Evolutionary conservation across 2,329 filamentous ascomycete genomes (phyloP).

Genomic region (Fusarium redolens): DNA sequence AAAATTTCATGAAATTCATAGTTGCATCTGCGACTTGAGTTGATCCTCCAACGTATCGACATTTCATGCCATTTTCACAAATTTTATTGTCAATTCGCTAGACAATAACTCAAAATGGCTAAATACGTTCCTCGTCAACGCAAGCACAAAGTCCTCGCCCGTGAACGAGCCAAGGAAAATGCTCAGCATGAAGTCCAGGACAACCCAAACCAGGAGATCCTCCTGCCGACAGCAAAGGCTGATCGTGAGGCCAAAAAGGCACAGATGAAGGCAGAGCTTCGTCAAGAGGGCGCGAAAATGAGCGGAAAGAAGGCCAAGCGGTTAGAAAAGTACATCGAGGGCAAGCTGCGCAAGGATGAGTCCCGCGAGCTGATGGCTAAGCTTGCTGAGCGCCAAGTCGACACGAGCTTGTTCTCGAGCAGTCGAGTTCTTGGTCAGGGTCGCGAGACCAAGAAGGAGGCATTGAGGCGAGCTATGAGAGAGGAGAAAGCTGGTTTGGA

Average conservation of each 20-base stretch:
- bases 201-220: constrained; percentile 51
- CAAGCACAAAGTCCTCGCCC: constrained; percentile 76
- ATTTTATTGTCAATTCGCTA: constrained; percentile 11
- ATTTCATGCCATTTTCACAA: constrained; percentile 22
- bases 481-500: constrained; percentile 74
- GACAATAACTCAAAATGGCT: constrained; percentile 52
- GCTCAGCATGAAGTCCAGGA: constrained; percentile 54
- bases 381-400: constrained; percentile 80
- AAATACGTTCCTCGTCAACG: constrained; percentile 73
- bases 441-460: constrained; percentile 77
- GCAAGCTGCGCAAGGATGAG: constrained; percentile 94
- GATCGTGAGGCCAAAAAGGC: constrained; percentile 66
- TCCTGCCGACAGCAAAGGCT: constrained; percentile 57
- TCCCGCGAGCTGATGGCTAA: constrained; percentile 86
- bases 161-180: constrained; percentile 63
- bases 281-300: constrained; percentile 64
- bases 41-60: constrained; percentile 22
- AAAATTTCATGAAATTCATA: constrained; percentile 50
- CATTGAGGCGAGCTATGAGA: constrained; percentile 69
- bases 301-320: constrained; percentile 75
- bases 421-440: constrained; percentile 80
- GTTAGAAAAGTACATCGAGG: constrained; percentile 80
- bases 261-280: constrained; percentile 65
- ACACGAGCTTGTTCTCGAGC: constrained; percentile 84
- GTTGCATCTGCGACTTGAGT: constrained; percentile 17